These are phyloP conservation scores for Aphanomyces invadans DNA, from an alignment of 352 stramenopile species.

Conservation along the genomic window DNA sequence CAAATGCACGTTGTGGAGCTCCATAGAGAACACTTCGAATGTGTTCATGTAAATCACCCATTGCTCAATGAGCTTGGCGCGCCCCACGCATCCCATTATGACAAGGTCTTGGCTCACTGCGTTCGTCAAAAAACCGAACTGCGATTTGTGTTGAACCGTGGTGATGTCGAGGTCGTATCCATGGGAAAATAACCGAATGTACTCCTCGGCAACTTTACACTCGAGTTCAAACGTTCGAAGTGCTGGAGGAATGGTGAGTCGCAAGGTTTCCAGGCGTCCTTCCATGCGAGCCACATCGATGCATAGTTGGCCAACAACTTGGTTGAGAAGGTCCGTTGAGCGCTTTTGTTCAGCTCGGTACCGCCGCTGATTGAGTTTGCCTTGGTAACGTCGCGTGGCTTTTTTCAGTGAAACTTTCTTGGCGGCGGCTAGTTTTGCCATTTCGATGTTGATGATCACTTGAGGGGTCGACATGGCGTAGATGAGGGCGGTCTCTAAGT, in stretches of 20 bases:
- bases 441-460: not conserved
- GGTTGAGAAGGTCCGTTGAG: not conserved
- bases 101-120: not conserved
- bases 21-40: conserved; percentile 11
- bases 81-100: not conserved
- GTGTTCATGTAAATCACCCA: conserved; percentile 2
- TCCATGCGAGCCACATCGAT: not conserved
- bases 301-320: not conserved
- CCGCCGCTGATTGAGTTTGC: not conserved
- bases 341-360: not conserved
- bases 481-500: not conserved
- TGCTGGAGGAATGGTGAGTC: not conserved
- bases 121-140: not conserved
- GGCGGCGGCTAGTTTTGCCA: not conserved
- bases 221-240: not conserved
- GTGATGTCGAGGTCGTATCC: not conserved
- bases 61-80: conserved; percentile 8
- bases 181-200: conserved; percentile 9
- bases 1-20: not conserved
- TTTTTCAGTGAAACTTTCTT: not conserved
- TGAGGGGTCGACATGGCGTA: not conserved
- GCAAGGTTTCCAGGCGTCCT: not conserved
- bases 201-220: not conserved
- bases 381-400: not conserved
- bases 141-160: not conserved